Evolutionary conservation across 306 rosid species (phyloP), one percentile per base, ranked within the genome.

Genomic region (Echinosophora koreensis): DNA sequence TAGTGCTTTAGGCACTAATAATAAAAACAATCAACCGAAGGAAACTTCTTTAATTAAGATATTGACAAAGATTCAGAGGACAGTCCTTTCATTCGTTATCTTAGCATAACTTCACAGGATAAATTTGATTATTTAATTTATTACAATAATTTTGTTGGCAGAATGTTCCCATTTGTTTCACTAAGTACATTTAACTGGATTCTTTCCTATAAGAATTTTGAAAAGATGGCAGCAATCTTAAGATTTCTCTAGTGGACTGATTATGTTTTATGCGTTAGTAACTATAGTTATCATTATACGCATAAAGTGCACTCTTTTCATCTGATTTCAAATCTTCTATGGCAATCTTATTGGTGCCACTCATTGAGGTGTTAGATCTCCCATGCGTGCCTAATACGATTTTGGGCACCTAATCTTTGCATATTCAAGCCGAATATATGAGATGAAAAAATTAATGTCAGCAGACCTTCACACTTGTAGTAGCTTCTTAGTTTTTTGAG

Each of bases 1-100:
- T 88, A 87, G 85, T 91, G 96, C 80, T 80, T 10, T 8, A 30
- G 66, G 83, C 93, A 91, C 92, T 86, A 74, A 67, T 41, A 56
- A 61, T 66, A 76, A 76, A 80, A 80, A 63, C 67, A 81, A 63
- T 8, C 51, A 42, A 16, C 12, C 2, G 13, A 67, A 46, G 18
- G 58, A 76, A 81, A 64, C 82, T 52, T 69, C 77, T 27, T 32
- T 28, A 44, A 77, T 32, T 28, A 44, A 77, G 70, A 81, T 82
- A 78, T 69, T 52, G 76, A 82, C 84, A 78, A 88, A 80, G 84
- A 79, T 77, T 84, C 78, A 64, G 60, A 56, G 50, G 60, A 68
- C 71, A 42, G 54, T 60, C 78, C 66, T 32, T 78, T 78, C 61
- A 42, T 60, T 79, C 34, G 72, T 58, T 69, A 83, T 79, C 78